Percentiles rank a stretch among this genome's conserved stretches.
phyloP scores from a whole-genome alignment of 139 green algal species.

The Chlamydomonas sp. region DNA sequence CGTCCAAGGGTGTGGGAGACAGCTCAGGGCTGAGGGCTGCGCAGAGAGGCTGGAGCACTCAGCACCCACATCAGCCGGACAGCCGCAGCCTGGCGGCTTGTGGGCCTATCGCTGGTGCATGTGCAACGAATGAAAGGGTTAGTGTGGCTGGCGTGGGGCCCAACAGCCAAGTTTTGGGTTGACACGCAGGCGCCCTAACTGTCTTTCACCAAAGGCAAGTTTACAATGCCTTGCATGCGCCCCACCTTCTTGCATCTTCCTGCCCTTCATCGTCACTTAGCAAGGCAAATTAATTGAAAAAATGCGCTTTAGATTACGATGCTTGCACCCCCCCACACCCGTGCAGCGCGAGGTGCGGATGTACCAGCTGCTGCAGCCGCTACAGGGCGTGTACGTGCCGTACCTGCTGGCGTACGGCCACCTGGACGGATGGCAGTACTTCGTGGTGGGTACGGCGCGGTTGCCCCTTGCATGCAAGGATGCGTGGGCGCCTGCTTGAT shows the following conservation, averaged over 20 bases:
- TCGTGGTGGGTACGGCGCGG: neutral
- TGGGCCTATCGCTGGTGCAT: no score
- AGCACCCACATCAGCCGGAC: no score
- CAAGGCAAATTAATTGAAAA: neutral
- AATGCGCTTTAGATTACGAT: neutral
- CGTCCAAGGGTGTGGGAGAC: neutral
- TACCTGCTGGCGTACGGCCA: neutral
- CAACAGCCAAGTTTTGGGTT: no score
- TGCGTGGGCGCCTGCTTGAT: neutral
- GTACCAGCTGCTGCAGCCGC: neutral
- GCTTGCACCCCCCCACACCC: neutral
- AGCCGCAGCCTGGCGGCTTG: no score
- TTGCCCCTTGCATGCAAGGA: neutral
- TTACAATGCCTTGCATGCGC: no score
- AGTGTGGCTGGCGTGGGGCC: no score
- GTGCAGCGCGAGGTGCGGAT: neutral
- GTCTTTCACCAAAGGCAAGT: no score
- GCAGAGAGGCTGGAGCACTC: neutral
- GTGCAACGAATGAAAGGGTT: no score
- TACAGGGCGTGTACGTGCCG: conserved; percentile 1
- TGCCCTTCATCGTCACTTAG: neutral
- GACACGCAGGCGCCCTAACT: no score
- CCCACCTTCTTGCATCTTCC: neutral
- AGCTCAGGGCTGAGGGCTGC: neutral
- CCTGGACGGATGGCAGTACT: conserved; percentile 3